These are phyloP conservation scores for Auriscalpium vulgare DNA, from an alignment of 768 basidiomycete genomes.

Conservation along the genomic window DNA sequence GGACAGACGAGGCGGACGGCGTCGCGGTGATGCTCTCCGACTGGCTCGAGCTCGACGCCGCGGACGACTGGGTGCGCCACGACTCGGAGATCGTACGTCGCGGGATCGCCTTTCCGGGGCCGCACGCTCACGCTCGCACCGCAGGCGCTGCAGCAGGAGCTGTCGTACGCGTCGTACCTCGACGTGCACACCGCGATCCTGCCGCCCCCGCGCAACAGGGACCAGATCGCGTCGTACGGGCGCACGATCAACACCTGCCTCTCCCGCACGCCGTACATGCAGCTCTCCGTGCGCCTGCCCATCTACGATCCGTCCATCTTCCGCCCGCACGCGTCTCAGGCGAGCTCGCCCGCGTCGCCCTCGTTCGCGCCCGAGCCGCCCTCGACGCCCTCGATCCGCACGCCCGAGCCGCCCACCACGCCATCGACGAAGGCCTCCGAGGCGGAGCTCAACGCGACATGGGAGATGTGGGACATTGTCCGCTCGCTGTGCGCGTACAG, in stretches of 20 bases:
- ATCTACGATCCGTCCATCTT: conserved; percentile 70
- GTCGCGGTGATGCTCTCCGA: conserved; percentile 77
- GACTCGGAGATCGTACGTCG: conserved; percentile 87
- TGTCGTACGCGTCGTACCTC: conserved; percentile 89
- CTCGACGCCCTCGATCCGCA: conserved; percentile 12
- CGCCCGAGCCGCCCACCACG: conserved; percentile 18
- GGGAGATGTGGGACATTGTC: conserved; percentile 99
- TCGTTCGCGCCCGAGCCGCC: conserved; percentile 16
- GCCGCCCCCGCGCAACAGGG: conserved; percentile 79
- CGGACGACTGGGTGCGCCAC: conserved; percentile 90
- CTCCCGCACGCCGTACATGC: conserved; percentile 58
- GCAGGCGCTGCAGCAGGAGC: conserved; percentile 88
- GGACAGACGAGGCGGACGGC: conserved; percentile 63
- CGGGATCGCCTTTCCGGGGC: conserved; percentile 6
- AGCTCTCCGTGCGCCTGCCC: conserved; percentile 76
- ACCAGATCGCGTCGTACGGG: conserved; percentile 86
- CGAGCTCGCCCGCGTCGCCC: conserved; percentile 7
- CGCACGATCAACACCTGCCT: conserved; percentile 81
- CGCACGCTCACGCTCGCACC: not conserved
- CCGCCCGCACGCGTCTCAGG: conserved; percentile 27
- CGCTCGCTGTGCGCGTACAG: conserved; percentile 84
- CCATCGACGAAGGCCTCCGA: conserved; percentile 35
- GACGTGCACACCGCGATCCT: conserved; percentile 80
- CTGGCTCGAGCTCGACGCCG: conserved; percentile 92
- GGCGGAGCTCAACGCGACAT: conserved; percentile 63